Base-by-base conservation (phyloP, 306 rosid genomes). In the Urtica urens region DNA sequence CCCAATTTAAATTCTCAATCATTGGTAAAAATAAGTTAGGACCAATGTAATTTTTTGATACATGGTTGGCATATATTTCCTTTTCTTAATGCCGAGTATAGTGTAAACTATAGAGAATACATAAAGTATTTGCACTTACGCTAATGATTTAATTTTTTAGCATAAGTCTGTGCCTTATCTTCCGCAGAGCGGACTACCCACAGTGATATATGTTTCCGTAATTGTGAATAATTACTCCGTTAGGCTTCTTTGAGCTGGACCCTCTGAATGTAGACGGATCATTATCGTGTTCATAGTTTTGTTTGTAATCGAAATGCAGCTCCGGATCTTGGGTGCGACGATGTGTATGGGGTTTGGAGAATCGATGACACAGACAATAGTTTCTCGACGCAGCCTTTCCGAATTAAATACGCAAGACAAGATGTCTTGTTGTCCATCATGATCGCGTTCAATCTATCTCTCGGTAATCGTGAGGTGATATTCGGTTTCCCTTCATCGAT, bases 341-440 rank as follows among this genome's bases (percentile, higher is more conserved):
- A 73, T 76, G 59, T 61, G 57, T 75, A 63, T 63, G 95, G 97
- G 41, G 79, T 52, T 57, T 88, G 97, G 97, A 74, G 74, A 78
- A 78, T 88, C 60, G 84, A 88, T 56, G 90, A 88, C 57, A 71
- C 71, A 23, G 95, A 88, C 69, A 73, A 81, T 61, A 88, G 97
- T 74, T 84, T 90, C 78, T 81, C 94, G 25, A 81, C 95, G 19
- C 94, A 64, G 68, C 87, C 94, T 43, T 90, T 90, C 62, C 79
- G 79, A 66, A 77, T 90, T 71, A 85, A 81, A 62, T 90, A 90
- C 41, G 92, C 94, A 6, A 81, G 79, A 55, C 92, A 90, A 68
- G 99, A 90, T 42, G 60, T 81, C 64, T 73, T 77, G 59, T 77
- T 90, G 65, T 77, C 84, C 28, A 69, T 79, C 74, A 79, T 90